phyloP scores from a whole-genome alignment of 2,329 filamentous ascomycete genomes.

The Xenosphaeropsis pyriputrescens region DNA sequence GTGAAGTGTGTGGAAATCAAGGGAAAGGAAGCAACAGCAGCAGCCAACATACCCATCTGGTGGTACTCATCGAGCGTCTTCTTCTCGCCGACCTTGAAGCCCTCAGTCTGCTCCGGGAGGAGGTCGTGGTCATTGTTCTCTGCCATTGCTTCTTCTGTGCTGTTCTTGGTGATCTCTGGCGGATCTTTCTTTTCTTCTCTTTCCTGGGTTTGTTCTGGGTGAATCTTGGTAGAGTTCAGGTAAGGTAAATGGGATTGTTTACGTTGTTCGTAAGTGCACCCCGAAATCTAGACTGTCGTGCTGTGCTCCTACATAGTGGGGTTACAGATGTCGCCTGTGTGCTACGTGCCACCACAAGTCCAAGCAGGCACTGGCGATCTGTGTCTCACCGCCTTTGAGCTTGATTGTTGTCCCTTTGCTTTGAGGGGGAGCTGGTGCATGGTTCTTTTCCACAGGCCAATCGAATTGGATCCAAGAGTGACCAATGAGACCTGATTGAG shows the following conservation, averaged over 20 bases:
- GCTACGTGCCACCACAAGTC: no score
- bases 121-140: constrained; percentile 63
- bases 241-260: no score
- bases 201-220: no score
- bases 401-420: neutral
- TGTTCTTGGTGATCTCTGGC: no score
- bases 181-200: no score
- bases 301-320: no score
- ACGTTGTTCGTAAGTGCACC: no score
- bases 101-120: constrained; percentile 74
- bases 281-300: no score
- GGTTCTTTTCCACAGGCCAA: neutral
- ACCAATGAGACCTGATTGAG: no score
- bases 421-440: neutral
- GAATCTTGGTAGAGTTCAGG: neutral
- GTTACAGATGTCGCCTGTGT: no score
- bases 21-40: neutral
- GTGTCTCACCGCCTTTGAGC: neutral
- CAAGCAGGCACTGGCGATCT: neutral
- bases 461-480: neutral
- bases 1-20: no score
- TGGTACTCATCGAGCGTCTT: constrained; percentile 93
- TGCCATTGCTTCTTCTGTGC: constrained; percentile 32
- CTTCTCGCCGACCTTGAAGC: constrained; percentile 98
- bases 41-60: constrained; percentile 60